Evolutionary conservation across 2,329 filamentous ascomycete genomes (phyloP).

Genomic region (Penicillium sclerotiorum): DNA sequence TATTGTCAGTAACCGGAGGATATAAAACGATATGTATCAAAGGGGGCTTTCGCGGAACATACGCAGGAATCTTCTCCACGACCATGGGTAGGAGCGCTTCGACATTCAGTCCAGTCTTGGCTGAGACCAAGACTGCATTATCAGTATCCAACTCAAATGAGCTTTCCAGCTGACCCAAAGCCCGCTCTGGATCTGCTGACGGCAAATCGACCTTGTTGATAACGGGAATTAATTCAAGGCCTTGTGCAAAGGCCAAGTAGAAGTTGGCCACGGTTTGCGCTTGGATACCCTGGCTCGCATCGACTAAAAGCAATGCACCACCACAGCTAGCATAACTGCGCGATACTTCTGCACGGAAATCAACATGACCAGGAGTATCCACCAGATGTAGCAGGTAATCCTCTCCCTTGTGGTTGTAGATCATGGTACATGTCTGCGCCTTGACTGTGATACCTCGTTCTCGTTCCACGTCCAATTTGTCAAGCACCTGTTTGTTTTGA

Average conservation of each 20-base stretch:
- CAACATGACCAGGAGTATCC: constrained; percentile 95
- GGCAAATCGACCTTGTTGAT: constrained; percentile 96
- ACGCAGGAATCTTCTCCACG: constrained; percentile 77
- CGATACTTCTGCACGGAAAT: constrained; percentile 95
- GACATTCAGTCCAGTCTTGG: constrained; percentile 91
- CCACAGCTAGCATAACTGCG: constrained; percentile 95
- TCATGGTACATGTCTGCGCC: constrained; percentile 97
- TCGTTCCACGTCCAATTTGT: constrained; percentile 95
- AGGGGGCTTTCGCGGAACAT: constrained; percentile 23
- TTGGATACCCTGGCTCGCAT: constrained; percentile 95
- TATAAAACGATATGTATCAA: neutral
- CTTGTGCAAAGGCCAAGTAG: constrained; percentile 93
- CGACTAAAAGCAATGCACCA: constrained; percentile 86
- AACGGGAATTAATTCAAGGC: constrained; percentile 82
- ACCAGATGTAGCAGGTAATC: constrained; percentile 95
- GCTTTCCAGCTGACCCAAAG: constrained; percentile 80
- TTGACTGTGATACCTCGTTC: constrained; percentile 98
- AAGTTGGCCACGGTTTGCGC: constrained; percentile 99
- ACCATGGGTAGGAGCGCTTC: constrained; percentile 80
- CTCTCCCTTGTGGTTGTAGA: constrained; percentile 80
- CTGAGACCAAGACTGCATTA: constrained; percentile 77
- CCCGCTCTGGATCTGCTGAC: constrained; percentile 82
- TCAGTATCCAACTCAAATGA: constrained; percentile 85
- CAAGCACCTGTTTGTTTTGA: constrained; percentile 90
- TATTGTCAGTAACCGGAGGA: constrained; percentile 20